Base-by-base conservation (phyloP, 2,329 filamentous ascomycete species). In the Cryphonectria japonica region DNA sequence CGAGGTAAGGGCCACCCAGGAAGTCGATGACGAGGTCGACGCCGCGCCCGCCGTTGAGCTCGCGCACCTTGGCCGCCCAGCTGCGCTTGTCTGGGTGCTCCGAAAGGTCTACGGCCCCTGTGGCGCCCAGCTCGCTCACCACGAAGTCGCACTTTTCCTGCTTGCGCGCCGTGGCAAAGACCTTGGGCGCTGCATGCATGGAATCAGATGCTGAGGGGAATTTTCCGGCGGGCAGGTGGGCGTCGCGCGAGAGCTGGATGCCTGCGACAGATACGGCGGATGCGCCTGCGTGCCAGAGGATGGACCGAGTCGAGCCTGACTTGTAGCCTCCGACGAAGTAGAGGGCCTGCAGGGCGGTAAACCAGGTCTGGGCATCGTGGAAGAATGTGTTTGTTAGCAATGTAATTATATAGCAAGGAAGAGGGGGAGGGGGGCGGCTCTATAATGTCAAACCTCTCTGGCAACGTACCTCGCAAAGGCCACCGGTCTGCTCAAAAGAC, bases 1-100 rank as follows among this genome's bases (percentile, higher is more conserved):
- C 39, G 13, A 66, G 50, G 11, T 66, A 66, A 1, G 64, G 64
- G 29, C 43, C 64, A 14, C 64, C 64, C 4, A 66, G 43, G 39
- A 66, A 54, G 64, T 66, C 64, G n/a, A 66, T n/a, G 32, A 66
- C 34, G n/a, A 66, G 29, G 43, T 66, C 64, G 34, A 66, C 43
- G 64, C 64, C 64, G n/a, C 39, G 64, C 14, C 64, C 64, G 43
- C 43, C 64, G 14, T 52, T 66, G 16, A 57, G 43, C 32, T 66
- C 39, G 26, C 43, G 64, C n/a, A 66, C 41, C 43, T 66, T 41
- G 11, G 34, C 41, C 19, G 43, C 46, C 64, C 64, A 66, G 61
- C 61, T 29, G 26, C 39, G 34, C 39, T 63, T 63, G 39, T 63
- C 61, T 11, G 61, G 61, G 61, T 63, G 39, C 34, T n/a, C 6